Base-by-base conservation (phyloP, 1,284 basidiomycete genomes). In the Puccinia polysora region DNA sequence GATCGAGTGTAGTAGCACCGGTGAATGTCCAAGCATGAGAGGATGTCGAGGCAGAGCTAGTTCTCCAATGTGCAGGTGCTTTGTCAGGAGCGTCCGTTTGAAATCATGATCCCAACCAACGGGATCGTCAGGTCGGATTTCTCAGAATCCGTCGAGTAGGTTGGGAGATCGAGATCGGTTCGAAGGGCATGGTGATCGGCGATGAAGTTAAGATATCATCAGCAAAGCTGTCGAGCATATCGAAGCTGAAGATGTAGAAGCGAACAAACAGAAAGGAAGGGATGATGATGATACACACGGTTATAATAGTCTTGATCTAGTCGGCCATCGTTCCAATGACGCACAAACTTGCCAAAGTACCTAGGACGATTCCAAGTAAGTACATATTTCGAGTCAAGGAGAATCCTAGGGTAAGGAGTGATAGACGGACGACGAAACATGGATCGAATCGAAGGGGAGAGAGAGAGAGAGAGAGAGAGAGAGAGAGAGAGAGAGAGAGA, bases 301-400 rank as follows among this genome's bases (percentile, higher is more conserved):
- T 65, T 38, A 38, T 65, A 65, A 28, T 65, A 53, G 12, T 55
- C 50, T 18, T 32, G 23, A 50, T 53, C 50, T 36, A 65, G 47
- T 38, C 36, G 32, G 14, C 64, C 64, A 10, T 50, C 34, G 23
- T 65, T 65, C 64, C 64, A 65, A 55, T 50, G 32, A 4, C 50
- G 28, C 15, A 50, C 64, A 25, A 65, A 65, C 40, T 65, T 65
- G n/a, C 34, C 50, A 53, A 65, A 65, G 30, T 65, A 65, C 38
- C 64, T 65, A 40, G 4, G 14, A 45, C 34, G 8, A 53, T 28
- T 4, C 1, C 0, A 15, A 49, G 1, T 32, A 45, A 32, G 25
- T n/a, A n/a, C n/a, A n/a, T 30, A 4, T 28, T n/a, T n/a, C n/a
- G n/a, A n/a, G n/a, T n/a, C n/a, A n/a, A n/a, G n/a, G n/a, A n/a